Evolutionary conservation across 495 filamentous ascomycete species (phyloP), one percentile per base, ranked within the genome.

Genomic region (Annulohypoxylon stygium): DNA sequence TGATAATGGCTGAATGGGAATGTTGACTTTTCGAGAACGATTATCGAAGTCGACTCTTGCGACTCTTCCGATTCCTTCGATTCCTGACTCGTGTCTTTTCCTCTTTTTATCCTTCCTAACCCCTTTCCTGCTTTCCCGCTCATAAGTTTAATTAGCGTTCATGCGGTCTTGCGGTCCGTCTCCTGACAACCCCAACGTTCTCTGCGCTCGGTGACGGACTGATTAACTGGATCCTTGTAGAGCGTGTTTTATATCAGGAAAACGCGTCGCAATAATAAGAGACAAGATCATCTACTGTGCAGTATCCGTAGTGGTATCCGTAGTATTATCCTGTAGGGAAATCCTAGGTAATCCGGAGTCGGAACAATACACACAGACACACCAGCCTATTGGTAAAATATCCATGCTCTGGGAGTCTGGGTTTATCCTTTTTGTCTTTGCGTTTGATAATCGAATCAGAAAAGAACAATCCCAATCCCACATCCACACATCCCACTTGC

Each of bases 121-220:
- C 58, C 67, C 69, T 67, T 67, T 59, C 43, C 25, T 30, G 55
- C 69, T 67, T 67, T 59, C 43, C 25, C 51, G 55, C 51, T 65
- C 61, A 37, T 61, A 54, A 73, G 67, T 75, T 75, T 63, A 75
- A 75, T 75, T 75, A 75, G 53, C 48, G 36, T 66, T 75, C 54
- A 75, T 75, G 48, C 48, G 43, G 43, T 47, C 43, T 16, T 20
- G 72, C 72, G 51, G 41, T 30, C 30, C 57, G 50, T 54, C 64
- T 65, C 43, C 39, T 60, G 7, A 71, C 25, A 48, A 48, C 51
- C 50, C 50, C 50, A 54, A 26, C 23, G 11, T 12, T 61, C 25
- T 25, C n/a, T 39, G 53, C 54, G 59, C 63, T 69, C 55, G 61
- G 71, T 66, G 61, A 74, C 53, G 47, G 47, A 43, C 61, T 34